Evolutionary conservation across 306 rosid genomes (phyloP).

Genomic region (Lathyrus tuberosus): DNA sequence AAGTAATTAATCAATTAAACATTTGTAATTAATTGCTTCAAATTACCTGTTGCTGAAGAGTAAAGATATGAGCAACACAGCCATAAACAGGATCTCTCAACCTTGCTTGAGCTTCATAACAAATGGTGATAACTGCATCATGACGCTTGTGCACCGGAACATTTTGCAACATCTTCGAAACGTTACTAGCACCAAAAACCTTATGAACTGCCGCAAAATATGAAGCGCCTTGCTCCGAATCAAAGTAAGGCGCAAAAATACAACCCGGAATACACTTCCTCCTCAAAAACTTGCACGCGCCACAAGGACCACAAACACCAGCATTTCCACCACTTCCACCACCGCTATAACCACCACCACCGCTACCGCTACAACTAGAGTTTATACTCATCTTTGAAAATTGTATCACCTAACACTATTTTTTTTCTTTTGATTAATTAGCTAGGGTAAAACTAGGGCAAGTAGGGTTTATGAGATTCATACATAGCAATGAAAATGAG

Average conservation of each 20-base stretch:
- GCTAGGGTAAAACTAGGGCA: constrained; percentile 2
- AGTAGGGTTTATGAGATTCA: constrained; percentile 31
- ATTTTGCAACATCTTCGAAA: constrained; percentile 74
- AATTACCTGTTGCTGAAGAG: constrained; percentile 94
- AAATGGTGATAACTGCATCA: constrained; percentile 87
- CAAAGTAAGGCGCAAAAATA: constrained; percentile 91
- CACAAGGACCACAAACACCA: constrained; percentile 72
- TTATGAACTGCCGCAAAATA: constrained; percentile 95
- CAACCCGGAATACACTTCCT: constrained; percentile 83
- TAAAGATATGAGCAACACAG: constrained; percentile 87
- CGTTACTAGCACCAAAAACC: constrained; percentile 97
- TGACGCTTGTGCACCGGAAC: constrained; percentile 77
- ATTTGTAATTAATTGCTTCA: no score
- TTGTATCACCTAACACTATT: background rate
- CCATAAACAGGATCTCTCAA: constrained; percentile 90
- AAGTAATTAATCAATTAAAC: no score
- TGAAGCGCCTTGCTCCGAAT: constrained; percentile 85
- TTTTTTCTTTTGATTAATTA: background rate
- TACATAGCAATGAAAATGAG: background rate
- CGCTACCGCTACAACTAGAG: constrained; percentile 48
- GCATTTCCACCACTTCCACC: constrained; percentile 32
- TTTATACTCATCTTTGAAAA: constrained; percentile 54
- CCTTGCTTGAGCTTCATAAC: constrained; percentile 90
- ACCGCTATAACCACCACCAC: background rate
- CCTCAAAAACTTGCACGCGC: constrained; percentile 88